Percentiles rank a stretch among this genome's conserved stretches.
Conservation (phyloP, 73 alveolate genomes). For the Stentor coeruleus region DNA sequence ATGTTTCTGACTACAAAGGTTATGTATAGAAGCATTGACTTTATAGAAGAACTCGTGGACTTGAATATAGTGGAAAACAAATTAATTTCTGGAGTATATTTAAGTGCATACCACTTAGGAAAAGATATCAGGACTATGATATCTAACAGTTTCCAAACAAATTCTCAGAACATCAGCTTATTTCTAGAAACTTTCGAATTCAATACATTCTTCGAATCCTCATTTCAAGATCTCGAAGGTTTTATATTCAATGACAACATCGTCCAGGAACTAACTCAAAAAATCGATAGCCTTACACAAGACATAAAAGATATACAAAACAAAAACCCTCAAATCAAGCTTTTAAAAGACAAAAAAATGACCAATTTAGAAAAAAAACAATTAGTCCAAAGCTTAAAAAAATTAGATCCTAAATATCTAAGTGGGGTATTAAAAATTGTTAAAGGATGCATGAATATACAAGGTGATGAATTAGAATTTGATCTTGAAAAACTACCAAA, state of each 20-base stretch:
- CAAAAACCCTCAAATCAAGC: too few relatives aligned
- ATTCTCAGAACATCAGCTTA: background rate
- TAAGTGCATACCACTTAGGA: background rate
- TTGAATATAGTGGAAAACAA: background rate
- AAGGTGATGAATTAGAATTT: background rate
- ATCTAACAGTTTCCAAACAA: background rate
- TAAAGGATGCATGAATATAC: background rate
- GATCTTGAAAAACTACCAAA: background rate
- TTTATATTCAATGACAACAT: background rate
- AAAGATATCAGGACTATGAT: background rate
- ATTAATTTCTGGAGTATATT: background rate
- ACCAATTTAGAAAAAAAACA: background rate
- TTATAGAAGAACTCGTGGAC: background rate
- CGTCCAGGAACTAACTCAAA: background rate
- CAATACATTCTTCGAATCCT: background rate
- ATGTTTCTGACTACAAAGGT: background rate
- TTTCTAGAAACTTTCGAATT: background rate
- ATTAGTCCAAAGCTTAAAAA: background rate
- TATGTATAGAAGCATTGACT: background rate
- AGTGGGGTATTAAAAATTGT: background rate
- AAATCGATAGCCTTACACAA: background rate
- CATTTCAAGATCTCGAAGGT: background rate
- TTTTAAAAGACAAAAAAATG: too few relatives aligned
- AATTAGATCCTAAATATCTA: background rate
- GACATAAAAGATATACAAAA: background rate